Conservation (phyloP, 495 filamentous ascomycete species). For the Penicillium mononematosum region DNA sequence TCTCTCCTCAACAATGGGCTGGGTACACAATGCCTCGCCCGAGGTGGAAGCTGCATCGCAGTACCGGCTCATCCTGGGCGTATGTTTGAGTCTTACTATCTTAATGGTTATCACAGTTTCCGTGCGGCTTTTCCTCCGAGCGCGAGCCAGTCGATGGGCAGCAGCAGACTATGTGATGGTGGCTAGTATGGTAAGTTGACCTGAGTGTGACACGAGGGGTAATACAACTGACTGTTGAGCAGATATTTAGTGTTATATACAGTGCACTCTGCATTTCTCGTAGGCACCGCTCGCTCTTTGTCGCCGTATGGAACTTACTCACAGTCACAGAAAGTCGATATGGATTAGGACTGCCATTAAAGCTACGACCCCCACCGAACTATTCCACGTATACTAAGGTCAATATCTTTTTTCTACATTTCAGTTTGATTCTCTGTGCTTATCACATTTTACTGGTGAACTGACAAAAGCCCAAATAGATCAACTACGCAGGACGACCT, state of each 20-base stretch:
- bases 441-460: neutral
- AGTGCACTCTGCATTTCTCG: slow-evolving; percentile 50
- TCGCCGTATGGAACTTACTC: neutral
- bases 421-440: neutral
- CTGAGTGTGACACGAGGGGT: neutral
- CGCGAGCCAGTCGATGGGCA: slow-evolving; percentile 37
- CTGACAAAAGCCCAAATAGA: slow-evolving; percentile 9
- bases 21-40: slow-evolving; percentile 46
- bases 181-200: slow-evolving; percentile 37
- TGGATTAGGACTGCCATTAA: slow-evolving; percentile 49
- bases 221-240: neutral
- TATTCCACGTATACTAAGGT: slow-evolving; percentile 43
- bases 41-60: slow-evolving; percentile 41
- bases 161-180: slow-evolving; percentile 51
- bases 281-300: slow-evolving; percentile 24
- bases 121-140: slow-evolving; percentile 38
- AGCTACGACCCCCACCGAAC: slow-evolving; percentile 38
- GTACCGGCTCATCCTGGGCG: slow-evolving; percentile 42
- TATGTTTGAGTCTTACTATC: slow-evolving; percentile 44
- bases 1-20: slow-evolving; percentile 32
- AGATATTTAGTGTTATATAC: slow-evolving; percentile 51
- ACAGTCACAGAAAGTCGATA: slow-evolving; percentile 47
- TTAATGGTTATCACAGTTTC: slow-evolving; percentile 39
- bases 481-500: slow-evolving; percentile 58
- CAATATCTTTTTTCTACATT: neutral